Base-by-base conservation (phyloP, 169 alveolate genomes). In the Theileria luwenshuni region DNA sequence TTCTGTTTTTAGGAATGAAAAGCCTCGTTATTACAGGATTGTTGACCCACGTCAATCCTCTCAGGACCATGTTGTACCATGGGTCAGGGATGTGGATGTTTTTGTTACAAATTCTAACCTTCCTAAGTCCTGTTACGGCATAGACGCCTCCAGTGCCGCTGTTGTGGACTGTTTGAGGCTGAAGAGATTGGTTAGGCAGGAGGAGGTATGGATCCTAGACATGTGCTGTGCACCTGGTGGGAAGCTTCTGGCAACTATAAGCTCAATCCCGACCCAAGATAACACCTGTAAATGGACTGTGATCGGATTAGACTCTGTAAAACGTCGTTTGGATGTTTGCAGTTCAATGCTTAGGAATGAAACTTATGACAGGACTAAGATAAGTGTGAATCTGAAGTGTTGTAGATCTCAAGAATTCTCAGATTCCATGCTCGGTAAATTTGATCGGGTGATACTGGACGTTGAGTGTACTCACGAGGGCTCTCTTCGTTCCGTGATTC, bases 211-310 rank as follows among this genome's bases (percentile, higher is more conserved):
- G 83, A 69, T 85, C n/a, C 90, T 97, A 47, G 99, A 97, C 89
- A 93, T 97, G 98, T 95, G 98, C 68, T 97, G 98, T 48, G 98
- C 99, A 32, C 99, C 99, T 8, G 99, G 99, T 43, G 99, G 99
- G 5, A 97, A 97, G 80, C 94, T 97, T 0, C 92, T 98, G 19
- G 96, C 94, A 65, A 92, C 94, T 35, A 97, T 96, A 23, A 63
- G 75, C 52, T 86, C 95, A 51, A 62, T 96, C 38, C 92, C 93
- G 96, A 96, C 94, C 84, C 21, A 67, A 0, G 33, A 30, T 0
- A 41, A 38, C 42, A 33, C 21, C 1, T 91, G 92, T 70, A 87
- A 93, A 12, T 98, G 99, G 42, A 74, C 86, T 41, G 73, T 97
- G 6, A 88, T 95, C 54, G 98, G 98, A 1, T 92, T 95, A 79